These are phyloP conservation scores for Trametes sp. DNA, from an alignment of 1,284 basidiomycete species.

Conservation along the genomic window DNA sequence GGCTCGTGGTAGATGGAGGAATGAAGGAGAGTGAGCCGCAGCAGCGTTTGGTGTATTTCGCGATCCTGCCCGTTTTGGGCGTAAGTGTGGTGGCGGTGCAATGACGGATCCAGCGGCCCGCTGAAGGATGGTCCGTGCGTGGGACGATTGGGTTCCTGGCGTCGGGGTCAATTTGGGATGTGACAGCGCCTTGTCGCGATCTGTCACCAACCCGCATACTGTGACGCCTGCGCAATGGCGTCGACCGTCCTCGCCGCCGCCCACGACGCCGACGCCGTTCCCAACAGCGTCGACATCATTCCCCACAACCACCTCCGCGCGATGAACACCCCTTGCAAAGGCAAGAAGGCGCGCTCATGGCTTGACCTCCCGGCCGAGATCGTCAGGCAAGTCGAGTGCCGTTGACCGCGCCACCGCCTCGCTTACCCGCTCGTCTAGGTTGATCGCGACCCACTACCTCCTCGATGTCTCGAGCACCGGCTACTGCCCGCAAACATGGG, in stretches of 20 bases:
- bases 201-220: conserved; percentile 37
- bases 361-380: conserved; percentile 73
- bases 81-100: too few species aligned
- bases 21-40: too few species aligned
- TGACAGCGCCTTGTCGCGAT: conserved; percentile 40
- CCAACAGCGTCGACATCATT: conserved; percentile 27
- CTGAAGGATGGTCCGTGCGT: conserved; percentile 37
- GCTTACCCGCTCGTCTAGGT: conserved; percentile 47
- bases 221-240: conserved; percentile 40
- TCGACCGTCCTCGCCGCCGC: conserved; percentile 21
- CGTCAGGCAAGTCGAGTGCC: conserved; percentile 58
- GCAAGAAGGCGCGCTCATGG: conserved; percentile 74
- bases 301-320: conserved; percentile 12
- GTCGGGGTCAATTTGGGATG: conserved; percentile 29
- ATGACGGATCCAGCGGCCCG: background rate
- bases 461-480: conserved; percentile 52
- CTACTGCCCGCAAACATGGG: conserved; percentile 66
- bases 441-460: conserved; percentile 69
- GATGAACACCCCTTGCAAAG: conserved; percentile 56
- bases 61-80: too few species aligned
- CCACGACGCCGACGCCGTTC: conserved; percentile 27
- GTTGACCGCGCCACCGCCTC: conserved; percentile 35
- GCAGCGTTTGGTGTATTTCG: too few species aligned
- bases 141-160: conserved; percentile 29
- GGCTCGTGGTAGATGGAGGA: too few species aligned